Conservation (phyloP, 1,284 basidiomycete species). For the Malassezia slooffiae region DNA sequence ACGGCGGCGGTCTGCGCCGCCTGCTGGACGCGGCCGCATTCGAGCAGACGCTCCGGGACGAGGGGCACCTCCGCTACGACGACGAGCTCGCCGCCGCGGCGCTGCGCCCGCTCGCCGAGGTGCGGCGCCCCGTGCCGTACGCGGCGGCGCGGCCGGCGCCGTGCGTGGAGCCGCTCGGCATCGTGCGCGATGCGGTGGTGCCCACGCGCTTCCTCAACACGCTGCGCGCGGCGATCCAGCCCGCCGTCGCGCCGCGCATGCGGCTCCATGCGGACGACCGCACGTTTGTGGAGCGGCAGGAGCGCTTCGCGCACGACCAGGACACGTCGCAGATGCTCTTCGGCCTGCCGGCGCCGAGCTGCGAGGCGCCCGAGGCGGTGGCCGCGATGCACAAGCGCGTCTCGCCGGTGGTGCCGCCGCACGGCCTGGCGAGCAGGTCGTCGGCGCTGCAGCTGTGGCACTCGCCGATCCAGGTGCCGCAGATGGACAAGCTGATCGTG, state of each 20-base stretch:
- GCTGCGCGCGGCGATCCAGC: conserved; percentile 69
- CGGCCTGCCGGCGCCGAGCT: conserved; percentile 64
- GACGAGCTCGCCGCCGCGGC: conserved; percentile 53
- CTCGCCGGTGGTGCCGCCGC: conserved; percentile 57
- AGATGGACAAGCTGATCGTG: conserved; percentile 86
- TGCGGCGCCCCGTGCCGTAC: conserved; percentile 38
- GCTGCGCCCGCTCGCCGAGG: conserved; percentile 46
- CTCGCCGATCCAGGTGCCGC: conserved; percentile 81
- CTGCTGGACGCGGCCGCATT: conserved; percentile 50
- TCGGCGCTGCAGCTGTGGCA: conserved; percentile 65
- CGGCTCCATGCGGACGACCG: conserved; percentile 64
- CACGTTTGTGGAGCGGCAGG: conserved; percentile 65
- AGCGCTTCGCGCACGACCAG: conserved; percentile 51
- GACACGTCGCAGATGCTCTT: conserved; percentile 67
- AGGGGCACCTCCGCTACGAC: conserved; percentile 51
- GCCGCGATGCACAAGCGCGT: conserved; percentile 52
- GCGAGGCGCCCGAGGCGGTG: conserved; percentile 57
- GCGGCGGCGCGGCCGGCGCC: conserved; percentile 31
- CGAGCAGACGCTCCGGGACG: too few species aligned
- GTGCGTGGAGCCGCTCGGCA: conserved; percentile 54
- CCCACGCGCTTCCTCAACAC: conserved; percentile 60
- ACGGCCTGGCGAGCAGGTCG: conserved; percentile 63
- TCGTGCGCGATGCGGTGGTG: conserved; percentile 57
- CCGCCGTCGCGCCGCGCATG: conserved; percentile 74
- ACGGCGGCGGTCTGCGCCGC: conserved; percentile 52